phyloP scores from a whole-genome alignment of 192 early-diverging fungal species.

The Polychytrium aggregatum region DNA sequence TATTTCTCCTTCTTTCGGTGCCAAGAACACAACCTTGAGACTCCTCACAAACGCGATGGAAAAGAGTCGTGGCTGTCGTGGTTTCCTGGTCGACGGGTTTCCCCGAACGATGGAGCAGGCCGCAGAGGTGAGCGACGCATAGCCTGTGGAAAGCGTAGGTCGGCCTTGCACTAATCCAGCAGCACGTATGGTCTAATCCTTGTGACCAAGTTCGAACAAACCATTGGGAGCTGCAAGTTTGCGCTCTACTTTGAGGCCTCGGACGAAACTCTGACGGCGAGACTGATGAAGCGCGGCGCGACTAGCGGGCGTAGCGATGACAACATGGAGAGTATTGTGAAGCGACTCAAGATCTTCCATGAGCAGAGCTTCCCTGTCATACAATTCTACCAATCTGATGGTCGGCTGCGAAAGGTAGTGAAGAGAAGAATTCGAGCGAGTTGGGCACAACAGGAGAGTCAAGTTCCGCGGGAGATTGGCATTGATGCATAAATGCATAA shows the following conservation, averaged over 20 bases:
- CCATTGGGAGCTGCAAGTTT: conserved; percentile 27
- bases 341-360: conserved; percentile 31
- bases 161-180: too few relatives aligned
- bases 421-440: neutral
- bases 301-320: conserved; percentile 49
- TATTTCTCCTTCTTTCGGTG: neutral
- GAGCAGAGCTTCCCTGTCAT: conserved; percentile 31
- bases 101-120: conserved; percentile 54
- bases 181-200: neutral
- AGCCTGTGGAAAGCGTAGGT: neutral
- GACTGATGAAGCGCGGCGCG: conserved; percentile 44
- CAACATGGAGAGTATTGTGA: conserved; percentile 42
- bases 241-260: conserved; percentile 43
- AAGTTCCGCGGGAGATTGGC: neutral
- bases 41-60: conserved; percentile 19
- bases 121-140: conserved; percentile 6
- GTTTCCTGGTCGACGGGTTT: conserved; percentile 55
- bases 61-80: conserved; percentile 8
- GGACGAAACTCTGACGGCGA: conserved; percentile 26
- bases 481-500: neutral
- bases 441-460: neutral
- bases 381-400: conserved; percentile 14
- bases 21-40: conserved; percentile 14
- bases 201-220: conserved; percentile 21
- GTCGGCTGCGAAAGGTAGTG: conserved; percentile 13